phyloP scores from a whole-genome alignment of 75 land plant genomes.

The Adiantum capillusveneris region DNA sequence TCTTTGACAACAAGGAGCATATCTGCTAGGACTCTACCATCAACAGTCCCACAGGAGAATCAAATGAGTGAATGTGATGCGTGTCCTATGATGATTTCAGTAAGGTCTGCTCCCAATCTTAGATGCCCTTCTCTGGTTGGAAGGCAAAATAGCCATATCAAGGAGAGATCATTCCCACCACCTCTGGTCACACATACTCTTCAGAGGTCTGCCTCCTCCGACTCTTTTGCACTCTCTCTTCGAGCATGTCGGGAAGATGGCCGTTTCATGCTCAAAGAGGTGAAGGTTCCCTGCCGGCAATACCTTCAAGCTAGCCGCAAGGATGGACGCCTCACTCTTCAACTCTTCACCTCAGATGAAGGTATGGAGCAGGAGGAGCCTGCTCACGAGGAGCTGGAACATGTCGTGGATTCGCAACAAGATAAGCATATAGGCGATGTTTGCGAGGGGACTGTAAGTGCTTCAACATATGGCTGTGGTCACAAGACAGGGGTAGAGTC shows the following conservation, averaged over 20 bases:
- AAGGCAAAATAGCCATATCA: no score
- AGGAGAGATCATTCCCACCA: neutral
- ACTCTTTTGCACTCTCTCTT: neutral
- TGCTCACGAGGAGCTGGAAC: no score
- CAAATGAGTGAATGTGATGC: neutral
- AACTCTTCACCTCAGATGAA: no score
- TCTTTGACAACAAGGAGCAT: no score
- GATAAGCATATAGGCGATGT: no score
- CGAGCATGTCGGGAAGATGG: neutral
- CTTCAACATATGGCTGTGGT: no score
- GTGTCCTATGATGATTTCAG: neutral
- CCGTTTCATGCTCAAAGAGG: neutral
- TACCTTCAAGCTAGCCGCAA: neutral
- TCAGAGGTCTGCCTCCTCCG: neutral
- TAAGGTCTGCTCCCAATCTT: no score
- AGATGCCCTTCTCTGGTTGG: no score
- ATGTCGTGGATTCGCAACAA: no score
- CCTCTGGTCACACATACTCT: neutral
- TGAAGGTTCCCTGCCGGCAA: neutral
- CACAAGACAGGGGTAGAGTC: no score
- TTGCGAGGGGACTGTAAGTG: no score
- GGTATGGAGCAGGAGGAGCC: no score
- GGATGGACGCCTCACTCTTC: slow-evolving; percentile 1
- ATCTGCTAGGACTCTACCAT: neutral
- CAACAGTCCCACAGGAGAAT: neutral